Percentiles rank a stretch among this genome's conserved stretches.
phyloP scores from a whole-genome alignment of 306 rosid genomes.

The Vicia faba region DNA sequence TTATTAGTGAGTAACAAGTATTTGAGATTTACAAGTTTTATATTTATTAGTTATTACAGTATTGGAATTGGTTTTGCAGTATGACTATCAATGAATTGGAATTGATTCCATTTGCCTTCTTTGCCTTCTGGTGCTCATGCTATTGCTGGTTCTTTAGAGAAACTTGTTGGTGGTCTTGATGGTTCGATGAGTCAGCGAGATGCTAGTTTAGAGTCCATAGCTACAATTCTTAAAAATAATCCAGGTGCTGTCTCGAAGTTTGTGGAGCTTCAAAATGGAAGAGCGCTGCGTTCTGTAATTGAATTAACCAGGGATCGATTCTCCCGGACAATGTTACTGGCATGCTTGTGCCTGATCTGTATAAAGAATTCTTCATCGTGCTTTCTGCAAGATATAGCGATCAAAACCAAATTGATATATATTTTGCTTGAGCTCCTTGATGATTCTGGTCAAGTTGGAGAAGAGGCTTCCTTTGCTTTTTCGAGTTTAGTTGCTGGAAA shows the following conservation, averaged over 20 bases:
- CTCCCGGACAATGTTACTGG: constrained; percentile 81
- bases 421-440: constrained; percentile 92
- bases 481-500: constrained; percentile 71
- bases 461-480: constrained; percentile 80
- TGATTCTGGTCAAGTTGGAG: constrained; percentile 89
- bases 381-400: constrained; percentile 75
- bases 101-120: too few species aligned
- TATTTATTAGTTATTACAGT: too few species aligned
- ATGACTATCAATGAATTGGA: too few species aligned
- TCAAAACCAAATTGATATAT: constrained; percentile 73
- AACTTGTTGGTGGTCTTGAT: constrained; percentile 69
- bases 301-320: constrained; percentile 73
- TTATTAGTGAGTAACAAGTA: too few species aligned
- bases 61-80: too few species aligned
- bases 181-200: constrained; percentile 87
- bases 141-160: constrained; percentile 70
- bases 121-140: too few species aligned
- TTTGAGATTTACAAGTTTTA: too few species aligned
- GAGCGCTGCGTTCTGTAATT: constrained; percentile 64
- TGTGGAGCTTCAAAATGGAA: constrained; percentile 59
- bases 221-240: constrained; percentile 64
- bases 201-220: constrained; percentile 87
- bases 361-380: constrained; percentile 74
- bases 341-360: constrained; percentile 78
- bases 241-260: constrained; percentile 70